Conservation (phyloP, 495 filamentous ascomycete genomes). For the Aspergillus hancockii region DNA sequence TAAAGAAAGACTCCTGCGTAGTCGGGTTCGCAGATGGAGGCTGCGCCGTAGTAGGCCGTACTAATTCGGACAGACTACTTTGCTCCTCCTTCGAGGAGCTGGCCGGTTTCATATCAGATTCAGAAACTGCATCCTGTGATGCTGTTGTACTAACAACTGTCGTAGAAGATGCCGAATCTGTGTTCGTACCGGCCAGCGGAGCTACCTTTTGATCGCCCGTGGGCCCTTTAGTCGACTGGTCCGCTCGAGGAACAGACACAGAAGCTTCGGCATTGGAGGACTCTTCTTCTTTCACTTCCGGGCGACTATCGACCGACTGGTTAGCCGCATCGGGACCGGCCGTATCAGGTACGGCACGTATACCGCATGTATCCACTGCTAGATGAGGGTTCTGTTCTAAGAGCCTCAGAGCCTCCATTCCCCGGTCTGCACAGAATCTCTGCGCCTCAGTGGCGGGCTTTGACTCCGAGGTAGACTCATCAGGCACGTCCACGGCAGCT, state of each 20-base stretch:
- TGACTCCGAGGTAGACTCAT: background rate
- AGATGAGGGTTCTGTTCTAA: conserved; percentile 13
- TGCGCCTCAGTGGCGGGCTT: background rate
- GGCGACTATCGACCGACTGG: conserved; percentile 10
- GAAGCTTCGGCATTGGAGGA: conserved; percentile 5
- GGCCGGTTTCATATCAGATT: conserved; percentile 24
- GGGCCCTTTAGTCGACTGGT: conserved; percentile 15
- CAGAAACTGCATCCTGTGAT: conserved; percentile 27
- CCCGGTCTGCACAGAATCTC: conserved; percentile 19
- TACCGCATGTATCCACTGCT: conserved; percentile 20
- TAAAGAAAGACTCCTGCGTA: conserved; percentile 97
- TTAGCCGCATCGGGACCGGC: conserved; percentile 11
- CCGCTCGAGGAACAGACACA: background rate
- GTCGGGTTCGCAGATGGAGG: conserved; percentile 70
- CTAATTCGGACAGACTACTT: conserved; percentile 34
- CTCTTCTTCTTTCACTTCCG: conserved; percentile 12
- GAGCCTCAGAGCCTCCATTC: conserved; percentile 17
- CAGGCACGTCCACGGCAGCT: background rate
- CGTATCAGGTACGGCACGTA: conserved; percentile 17
- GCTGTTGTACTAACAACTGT: conserved; percentile 22
- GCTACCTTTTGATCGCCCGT: conserved; percentile 26
- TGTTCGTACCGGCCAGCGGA: conserved; percentile 12
- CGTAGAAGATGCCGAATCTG: conserved; percentile 9
- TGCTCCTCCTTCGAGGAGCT: conserved; percentile 33
- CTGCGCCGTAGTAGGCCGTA: conserved; percentile 52